These are phyloP conservation scores for Neurospora sp. DNA, from an alignment of 495 filamentous ascomycete genomes.

Conservation along the genomic window DNA sequence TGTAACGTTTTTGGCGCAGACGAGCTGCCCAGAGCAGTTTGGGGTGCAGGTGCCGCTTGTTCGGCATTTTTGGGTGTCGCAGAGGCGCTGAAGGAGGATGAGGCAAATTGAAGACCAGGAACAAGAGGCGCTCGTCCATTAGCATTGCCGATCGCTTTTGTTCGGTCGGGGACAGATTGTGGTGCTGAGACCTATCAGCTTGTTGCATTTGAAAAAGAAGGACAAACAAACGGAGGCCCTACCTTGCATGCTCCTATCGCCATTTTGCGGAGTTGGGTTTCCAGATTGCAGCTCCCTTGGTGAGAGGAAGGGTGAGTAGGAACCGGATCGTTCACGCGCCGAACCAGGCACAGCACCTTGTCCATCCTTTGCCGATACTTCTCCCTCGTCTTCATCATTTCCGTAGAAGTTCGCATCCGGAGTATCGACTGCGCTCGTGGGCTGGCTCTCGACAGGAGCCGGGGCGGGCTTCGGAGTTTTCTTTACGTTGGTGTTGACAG, in stretches of 20 bases:
- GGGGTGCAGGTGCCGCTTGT: not conserved
- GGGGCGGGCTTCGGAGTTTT: slow-evolving; percentile 1
- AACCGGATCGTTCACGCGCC: slow-evolving; percentile 35
- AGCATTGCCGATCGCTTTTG: not conserved
- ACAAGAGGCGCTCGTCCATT: not conserved
- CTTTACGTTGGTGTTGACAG: slow-evolving; percentile 2
- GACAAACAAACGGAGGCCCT: not conserved
- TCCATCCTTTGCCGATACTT: not conserved
- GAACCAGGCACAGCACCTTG: slow-evolving; percentile 1
- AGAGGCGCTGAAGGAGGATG: not conserved
- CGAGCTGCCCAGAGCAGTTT: not conserved
- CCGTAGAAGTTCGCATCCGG: slow-evolving; percentile 22
- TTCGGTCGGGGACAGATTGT: not conserved
- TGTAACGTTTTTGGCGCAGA: slow-evolving; percentile 19
- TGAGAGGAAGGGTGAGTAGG: slow-evolving; percentile 44
- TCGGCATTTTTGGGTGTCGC: not conserved
- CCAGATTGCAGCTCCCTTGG: slow-evolving; percentile 32
- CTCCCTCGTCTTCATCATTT: slow-evolving; percentile 19
- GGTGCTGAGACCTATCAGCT: not conserved
- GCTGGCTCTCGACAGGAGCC: slow-evolving; percentile 3
- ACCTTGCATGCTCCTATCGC: not conserved
- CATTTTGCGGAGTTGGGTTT: slow-evolving; percentile 6
- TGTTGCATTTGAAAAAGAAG: not conserved
- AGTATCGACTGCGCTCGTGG: slow-evolving; percentile 16
- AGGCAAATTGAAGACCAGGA: not conserved